Evolutionary conservation across 306 rosid species (phyloP), one percentile per base, ranked within the genome.

Genomic region (Acacia melanoxylon): DNA sequence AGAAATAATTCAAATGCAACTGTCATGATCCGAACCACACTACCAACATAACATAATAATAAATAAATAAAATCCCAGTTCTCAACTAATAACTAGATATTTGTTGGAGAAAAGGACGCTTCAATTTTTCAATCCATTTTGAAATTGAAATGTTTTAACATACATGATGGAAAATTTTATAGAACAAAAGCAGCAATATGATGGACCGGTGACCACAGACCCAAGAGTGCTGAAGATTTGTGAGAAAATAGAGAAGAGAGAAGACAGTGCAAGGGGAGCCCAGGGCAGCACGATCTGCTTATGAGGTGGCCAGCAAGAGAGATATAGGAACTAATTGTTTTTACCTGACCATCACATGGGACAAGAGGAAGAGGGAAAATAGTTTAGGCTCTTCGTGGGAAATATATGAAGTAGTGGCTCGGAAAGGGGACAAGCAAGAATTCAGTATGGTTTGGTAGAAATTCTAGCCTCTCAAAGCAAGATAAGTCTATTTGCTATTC

Each of bases 11-110:
- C 63, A 54, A 40, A 69, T 52, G 41, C 41, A 79, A 85, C 62
- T 79, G 71, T 44, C 68, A 41, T 31, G 71, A 54, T 77, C 80
- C 78, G 44, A 73, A 75, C 67, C 80, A 63, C 49, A 51, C 52
- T 77, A 66, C 16, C 56, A 46, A 80, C 37, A 76, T 67, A 58
- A 49, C 49, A 81, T 76, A 68, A 61, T 24, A 59, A 61, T 25
- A 25, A 61, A 59, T 61, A 35, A 33, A 66, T 17, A 19, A 68
- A 68, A 35, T 35, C 27, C 45, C 3, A 42, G 19, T 24, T 44
- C 15, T 6, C 19, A 42, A 68, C 76, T 24, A 51, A 37, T 68
- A 66, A 79, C 61, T 12, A 70, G 31, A 77, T 14, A 3, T 15
- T 29, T 45, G 17, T 62, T 46, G 1, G 71, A 69, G 52, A 66